A percentile compares a stretch with the other conserved stretches of the same genome.
Conservation (phyloP, 2,329 filamentous ascomycete species). For the Fusarium sp. region DNA sequence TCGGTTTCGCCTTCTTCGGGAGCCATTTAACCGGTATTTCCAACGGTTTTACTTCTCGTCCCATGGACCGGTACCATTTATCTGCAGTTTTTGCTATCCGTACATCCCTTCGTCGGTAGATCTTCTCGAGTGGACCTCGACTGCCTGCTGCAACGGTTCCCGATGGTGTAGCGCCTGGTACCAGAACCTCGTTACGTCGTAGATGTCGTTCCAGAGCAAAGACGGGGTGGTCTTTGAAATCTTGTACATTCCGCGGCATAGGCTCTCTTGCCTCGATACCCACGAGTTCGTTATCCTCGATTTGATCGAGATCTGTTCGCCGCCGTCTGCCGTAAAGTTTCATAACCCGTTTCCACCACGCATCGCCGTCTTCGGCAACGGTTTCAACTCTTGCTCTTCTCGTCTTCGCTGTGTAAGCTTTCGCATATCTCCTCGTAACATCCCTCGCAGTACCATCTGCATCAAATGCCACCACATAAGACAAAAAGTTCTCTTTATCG, state of each 20-base stretch:
- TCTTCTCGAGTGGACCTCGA: conserved; percentile 73
- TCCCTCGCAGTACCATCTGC: conserved; percentile 82
- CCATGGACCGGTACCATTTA: conserved; percentile 86
- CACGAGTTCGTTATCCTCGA: conserved; percentile 82
- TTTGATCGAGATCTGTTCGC: conserved; percentile 76
- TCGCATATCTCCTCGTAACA: conserved; percentile 87
- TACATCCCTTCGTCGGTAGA: conserved; percentile 87
- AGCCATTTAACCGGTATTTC: conserved; percentile 87
- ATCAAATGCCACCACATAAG: conserved; percentile 88
- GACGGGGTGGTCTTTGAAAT: conserved; percentile 87
- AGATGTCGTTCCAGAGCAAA: conserved; percentile 89
- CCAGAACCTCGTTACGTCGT: conserved; percentile 82
- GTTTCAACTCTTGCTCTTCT: conserved; percentile 81
- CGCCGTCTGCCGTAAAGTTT: conserved; percentile 57
- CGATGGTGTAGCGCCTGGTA: conserved; percentile 74
- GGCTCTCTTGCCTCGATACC: conserved; percentile 78
- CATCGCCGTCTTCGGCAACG: conserved; percentile 58
- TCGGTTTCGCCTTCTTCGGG: conserved; percentile 57
- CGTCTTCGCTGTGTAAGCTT: conserved; percentile 91
- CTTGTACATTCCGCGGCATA: conserved; percentile 86
- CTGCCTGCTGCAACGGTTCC: conserved; percentile 81
- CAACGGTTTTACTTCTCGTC: conserved; percentile 79
- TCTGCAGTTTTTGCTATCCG: conserved; percentile 81
- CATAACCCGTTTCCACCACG: conserved; percentile 67
- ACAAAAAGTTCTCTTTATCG: conserved; percentile 80